These are phyloP conservation scores for Ceratobasidium sp. DNA, from an alignment of 1,284 basidiomycete genomes.

Conservation along the genomic window DNA sequence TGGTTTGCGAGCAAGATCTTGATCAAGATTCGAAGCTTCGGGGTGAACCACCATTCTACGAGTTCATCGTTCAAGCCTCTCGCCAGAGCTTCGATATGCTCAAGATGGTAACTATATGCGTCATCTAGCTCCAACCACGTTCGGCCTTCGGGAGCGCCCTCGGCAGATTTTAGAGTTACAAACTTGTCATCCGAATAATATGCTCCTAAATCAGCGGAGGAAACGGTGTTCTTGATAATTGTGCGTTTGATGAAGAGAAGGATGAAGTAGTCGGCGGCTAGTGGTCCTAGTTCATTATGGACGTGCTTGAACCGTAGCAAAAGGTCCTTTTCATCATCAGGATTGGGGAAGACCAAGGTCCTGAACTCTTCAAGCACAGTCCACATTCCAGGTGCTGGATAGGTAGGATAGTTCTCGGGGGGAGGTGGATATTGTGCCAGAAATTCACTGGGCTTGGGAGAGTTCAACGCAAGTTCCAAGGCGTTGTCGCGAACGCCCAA, in stretches of 20 bases:
- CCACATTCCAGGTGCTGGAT: conserved; percentile 62
- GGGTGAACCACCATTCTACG: conserved; percentile 68
- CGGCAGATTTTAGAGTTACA: background rate
- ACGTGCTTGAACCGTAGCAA: background rate
- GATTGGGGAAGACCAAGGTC: conserved; percentile 7
- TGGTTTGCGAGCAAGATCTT: conserved; percentile 65
- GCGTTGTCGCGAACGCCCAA: conserved; percentile 72
- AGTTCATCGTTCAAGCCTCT: conserved; percentile 43
- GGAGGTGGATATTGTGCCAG: conserved; percentile 63
- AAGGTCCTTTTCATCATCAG: conserved; percentile 18
- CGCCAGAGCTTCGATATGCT: conserved; percentile 3
- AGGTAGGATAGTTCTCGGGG: conserved; percentile 57
- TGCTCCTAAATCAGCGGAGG: background rate
- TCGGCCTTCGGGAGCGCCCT: background rate
- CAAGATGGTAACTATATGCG: conserved; percentile 8
- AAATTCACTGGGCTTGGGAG: conserved; percentile 71
- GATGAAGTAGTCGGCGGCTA: conserved; percentile 27
- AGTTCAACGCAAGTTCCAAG: conserved; percentile 65
- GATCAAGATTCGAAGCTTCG: conserved; percentile 61
- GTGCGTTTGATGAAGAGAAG: conserved; percentile 12
- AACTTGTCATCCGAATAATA: background rate
- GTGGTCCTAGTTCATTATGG: conserved; percentile 16
- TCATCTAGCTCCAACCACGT: conserved; percentile 16
- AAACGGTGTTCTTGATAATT: conserved; percentile 1
- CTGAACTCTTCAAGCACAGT: conserved; percentile 52